Base-by-base conservation (phyloP, 2,329 filamentous ascomycete genomes). In the Cladosporium sp. region DNA sequence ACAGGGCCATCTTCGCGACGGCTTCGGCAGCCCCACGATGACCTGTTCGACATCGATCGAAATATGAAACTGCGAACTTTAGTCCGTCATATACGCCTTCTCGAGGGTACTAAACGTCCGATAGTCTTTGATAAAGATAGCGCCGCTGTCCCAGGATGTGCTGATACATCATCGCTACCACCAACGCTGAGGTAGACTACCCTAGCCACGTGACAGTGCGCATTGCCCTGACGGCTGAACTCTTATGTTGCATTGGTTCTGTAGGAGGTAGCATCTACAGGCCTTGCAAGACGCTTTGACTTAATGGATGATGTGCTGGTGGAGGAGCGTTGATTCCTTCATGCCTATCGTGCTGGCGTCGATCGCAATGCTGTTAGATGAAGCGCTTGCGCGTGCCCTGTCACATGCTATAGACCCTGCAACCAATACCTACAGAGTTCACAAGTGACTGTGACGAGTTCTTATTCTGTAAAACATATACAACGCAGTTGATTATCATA, bases 291-390 rank as follows among this genome's bases (percentile, higher is more conserved):
- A 47, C 43, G 43, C 43, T 47, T 30, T 47, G 25, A 30, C 43
- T 47, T 20, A 20, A 34, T 3, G 8, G 30, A 2, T 34, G 3
- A 34, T 34, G 8, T 9, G 8, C 30, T 34, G 30, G 8, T 34
- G 30, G 30, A 34, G 4, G 11, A 34, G 30, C 30, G 30, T 34
- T 34, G 30, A 34, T 34, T 34, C 30, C 4, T 9, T 12, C 30
- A 3, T 11, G 30, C 30, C 8, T 34, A 34, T 34, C 8, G 30
- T 34, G 30, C 38, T 40, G 17, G 17, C 49, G 30, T 34, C 49
- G 49, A 51, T 51, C 49, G 20, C 36, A 51, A 51, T 51, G 17
- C 30, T 51, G 19, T 37, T 39, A 39, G 49, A 51, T 39, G 49
- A 51, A 38, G 36, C 7, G 34, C 49, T 39, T 51, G 49, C 49